These are phyloP conservation scores for Trichoderma citrinoviride DNA, from an alignment of 2,329 filamentous ascomycete species.

Conservation along the genomic window DNA sequence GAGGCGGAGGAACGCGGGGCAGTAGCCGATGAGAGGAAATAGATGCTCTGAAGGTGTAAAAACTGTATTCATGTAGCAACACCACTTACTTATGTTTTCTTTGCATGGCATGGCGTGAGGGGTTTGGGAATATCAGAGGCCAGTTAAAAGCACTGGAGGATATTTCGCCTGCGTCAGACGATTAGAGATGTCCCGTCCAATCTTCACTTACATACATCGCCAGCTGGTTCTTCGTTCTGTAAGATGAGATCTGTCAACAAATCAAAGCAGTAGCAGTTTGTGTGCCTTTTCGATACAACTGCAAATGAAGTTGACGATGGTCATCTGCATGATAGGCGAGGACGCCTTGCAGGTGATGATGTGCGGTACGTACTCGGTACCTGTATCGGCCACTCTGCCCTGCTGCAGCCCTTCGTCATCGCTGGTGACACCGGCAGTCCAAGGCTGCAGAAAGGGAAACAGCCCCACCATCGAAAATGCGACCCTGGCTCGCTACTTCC, in stretches of 20 bases:
- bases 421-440: neutral
- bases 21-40: neutral
- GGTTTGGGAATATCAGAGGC: neutral
- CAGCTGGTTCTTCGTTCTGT: neutral
- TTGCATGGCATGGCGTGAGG: neutral
- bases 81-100: neutral
- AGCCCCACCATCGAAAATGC: constrained; percentile 6
- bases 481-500: neutral
- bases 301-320: neutral
- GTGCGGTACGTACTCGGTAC: neutral
- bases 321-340: neutral
- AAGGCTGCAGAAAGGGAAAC: neutral
- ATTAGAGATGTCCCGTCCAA: neutral
- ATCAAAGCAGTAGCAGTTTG: neutral
- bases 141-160: neutral
- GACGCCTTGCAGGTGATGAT: neutral
- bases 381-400: neutral
- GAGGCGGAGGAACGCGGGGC: neutral
- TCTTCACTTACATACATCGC: neutral
- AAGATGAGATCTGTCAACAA: neutral
- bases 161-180: neutral
- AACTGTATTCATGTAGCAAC: neutral
- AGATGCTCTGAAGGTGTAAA: neutral
- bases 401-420: constrained; percentile 19
- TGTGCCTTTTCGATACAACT: neutral